Base-by-base conservation (phyloP, 192 early-diverging fungal species). In the Dissophora globulifera region DNA sequence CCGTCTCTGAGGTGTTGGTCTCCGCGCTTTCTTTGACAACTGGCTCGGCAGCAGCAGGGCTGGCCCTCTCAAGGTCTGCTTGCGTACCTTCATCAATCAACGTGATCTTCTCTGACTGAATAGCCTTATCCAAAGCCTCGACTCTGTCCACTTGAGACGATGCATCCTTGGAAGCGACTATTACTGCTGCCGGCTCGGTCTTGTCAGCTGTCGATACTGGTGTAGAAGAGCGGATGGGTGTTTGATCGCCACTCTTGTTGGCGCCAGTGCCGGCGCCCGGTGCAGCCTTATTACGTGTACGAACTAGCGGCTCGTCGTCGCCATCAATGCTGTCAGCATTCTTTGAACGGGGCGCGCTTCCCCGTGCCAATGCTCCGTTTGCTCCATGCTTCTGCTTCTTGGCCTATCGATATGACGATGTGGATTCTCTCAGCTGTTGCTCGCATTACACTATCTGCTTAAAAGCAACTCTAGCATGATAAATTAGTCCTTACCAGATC, bases 81-180 rank as follows among this genome's bases (percentile, higher is more conserved):
- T 76, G 72, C 2, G 63, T 61, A 25, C 72, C 46, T n/a, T 76
- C 72, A 26, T 76, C 72, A 5, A 60, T 47, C 4, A 43, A 27
- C 17, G 49, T 45, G n/a, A 66, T 26, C 12, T 30, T 29, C 17
- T 66, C 62, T 11, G 64, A 61, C 33, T 76, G 72, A 6, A 76
- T 58, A 16, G 62, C 72, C 35, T 76, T 76, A 46, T 76, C 72
- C 3, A 30, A 51, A 15, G 63, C 50, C 22, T 61, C 64, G 15
- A 53, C 40, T 16, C 25, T 63, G 1, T 67, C 72, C 0, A 61
- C 64, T 19, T 76, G 72, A 1, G 72, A 64, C 8, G 63, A 60
- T 29, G 58, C 72, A 30, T 76, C 64, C 42, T 66, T 65, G 16
- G 46, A 42, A n/a, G n/a, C n/a, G 3, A 26, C 29, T 45, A 20